Conservation (phyloP, 768 basidiomycete species). For the Rhodotorula paludigena region DNA sequence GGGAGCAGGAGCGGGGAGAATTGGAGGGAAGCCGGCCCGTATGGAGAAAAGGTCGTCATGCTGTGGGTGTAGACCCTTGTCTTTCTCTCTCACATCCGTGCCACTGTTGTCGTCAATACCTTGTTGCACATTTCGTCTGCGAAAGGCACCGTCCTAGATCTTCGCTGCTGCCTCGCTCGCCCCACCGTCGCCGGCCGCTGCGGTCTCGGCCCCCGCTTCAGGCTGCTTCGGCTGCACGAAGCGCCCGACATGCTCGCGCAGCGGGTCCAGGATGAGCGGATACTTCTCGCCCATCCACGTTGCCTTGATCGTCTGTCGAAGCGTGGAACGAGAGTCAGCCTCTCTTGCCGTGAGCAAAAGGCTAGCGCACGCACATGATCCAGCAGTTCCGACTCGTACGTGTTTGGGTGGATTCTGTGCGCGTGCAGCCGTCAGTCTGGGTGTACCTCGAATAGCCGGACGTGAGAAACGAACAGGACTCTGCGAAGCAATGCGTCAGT, state of each 20-base stretch:
- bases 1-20: not conserved
- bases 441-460: not conserved
- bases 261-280: constrained; percentile 5
- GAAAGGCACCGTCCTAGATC: no score
- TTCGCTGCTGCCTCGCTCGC: no score
- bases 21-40: not conserved
- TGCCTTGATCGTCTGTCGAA: constrained; percentile 13
- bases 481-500: not conserved
- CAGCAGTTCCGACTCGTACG: constrained; percentile 11
- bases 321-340: not conserved
- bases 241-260: not conserved
- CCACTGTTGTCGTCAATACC: not conserved
- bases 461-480: not conserved
- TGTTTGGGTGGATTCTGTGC: constrained; percentile 29
- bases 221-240: not conserved
- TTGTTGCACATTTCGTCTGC: not conserved
- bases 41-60: constrained; percentile 22
- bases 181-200: no score
- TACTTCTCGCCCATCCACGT: constrained; percentile 32
- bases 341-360: not conserved
- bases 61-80: not conserved
- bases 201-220: no score
- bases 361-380: constrained; percentile 15
- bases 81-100: not conserved
- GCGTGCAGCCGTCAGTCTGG: no score